Conservation (phyloP, 2,329 filamentous ascomycete species). For the Penicillium sp. region DNA sequence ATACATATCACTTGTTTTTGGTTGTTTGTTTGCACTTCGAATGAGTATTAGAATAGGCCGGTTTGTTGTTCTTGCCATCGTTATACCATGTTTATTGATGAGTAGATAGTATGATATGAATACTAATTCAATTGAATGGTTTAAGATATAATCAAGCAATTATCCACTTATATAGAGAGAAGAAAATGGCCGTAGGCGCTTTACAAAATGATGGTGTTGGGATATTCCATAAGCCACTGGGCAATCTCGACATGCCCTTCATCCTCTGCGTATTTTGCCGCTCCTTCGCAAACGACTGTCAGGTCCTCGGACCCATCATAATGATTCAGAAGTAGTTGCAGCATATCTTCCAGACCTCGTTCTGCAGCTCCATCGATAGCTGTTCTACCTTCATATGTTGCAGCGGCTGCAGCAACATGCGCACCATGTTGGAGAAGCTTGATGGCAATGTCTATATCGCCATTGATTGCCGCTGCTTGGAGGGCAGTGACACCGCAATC, state of each 20-base stretch:
- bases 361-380: constrained; percentile 26
- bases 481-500: constrained; percentile 13
- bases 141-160: not conserved
- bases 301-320: constrained; percentile 5
- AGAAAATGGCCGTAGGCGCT: not conserved
- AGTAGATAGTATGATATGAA: not conserved
- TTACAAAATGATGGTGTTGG: not conserved
- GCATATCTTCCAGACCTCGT: constrained; percentile 24
- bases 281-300: constrained; percentile 4
- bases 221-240: constrained; percentile 17
- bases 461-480: constrained; percentile 13
- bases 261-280: not conserved
- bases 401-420: constrained; percentile 14
- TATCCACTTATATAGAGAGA: not conserved
- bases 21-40: not conserved
- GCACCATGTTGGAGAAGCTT: constrained; percentile 17
- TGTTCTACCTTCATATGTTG: constrained; percentile 18
- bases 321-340: not conserved
- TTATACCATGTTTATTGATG: not conserved
- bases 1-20: not conserved
- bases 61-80: not conserved
- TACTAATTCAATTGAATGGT: not conserved
- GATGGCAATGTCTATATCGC: constrained; percentile 14
- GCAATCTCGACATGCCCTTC: constrained; percentile 7
- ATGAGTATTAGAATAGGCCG: not conserved